Conservation (phyloP, 192 early-diverging fungal genomes). For the Thamnidium elegans region DNA sequence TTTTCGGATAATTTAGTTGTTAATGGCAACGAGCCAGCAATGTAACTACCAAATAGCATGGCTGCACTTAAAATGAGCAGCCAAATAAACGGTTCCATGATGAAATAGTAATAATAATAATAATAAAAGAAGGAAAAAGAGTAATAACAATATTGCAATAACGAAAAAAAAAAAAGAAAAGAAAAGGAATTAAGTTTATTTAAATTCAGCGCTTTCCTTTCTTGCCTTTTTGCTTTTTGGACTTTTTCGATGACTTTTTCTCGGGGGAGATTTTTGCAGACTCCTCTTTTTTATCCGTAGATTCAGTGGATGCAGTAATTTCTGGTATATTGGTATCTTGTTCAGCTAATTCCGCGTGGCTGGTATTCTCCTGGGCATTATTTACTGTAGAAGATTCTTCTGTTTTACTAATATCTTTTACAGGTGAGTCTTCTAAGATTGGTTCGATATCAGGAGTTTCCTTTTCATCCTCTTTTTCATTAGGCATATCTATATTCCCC, state of each 20-base stretch:
- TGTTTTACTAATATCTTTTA: too few species aligned
- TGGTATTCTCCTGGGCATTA: too few species aligned
- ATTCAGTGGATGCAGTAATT: too few species aligned
- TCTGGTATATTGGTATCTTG: too few species aligned
- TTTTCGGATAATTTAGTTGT: slow-evolving; percentile 73
- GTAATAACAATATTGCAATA: not conserved
- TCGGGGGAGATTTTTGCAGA: not conserved
- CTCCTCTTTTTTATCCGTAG: too few species aligned
- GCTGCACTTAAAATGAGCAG: slow-evolving; percentile 61
- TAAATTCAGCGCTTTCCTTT: slow-evolving; percentile 15
- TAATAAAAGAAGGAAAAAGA: not conserved
- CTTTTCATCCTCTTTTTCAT: slow-evolving; percentile 11
- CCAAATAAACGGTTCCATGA: slow-evolving; percentile 52
- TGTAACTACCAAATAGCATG: slow-evolving; percentile 85
- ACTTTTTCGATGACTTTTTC: not conserved
- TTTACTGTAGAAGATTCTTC: too few species aligned
- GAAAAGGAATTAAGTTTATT: not conserved
- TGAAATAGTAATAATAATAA: not conserved
- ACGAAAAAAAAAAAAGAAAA: slow-evolving; percentile 1
- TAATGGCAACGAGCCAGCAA: slow-evolving; percentile 83
- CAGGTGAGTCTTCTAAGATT: too few species aligned
- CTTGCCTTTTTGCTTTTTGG: slow-evolving; percentile 8
- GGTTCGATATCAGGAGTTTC: not conserved
- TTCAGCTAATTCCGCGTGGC: too few species aligned
- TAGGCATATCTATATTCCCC: not conserved